phyloP scores from a whole-genome alignment of 352 stramenopile genomes.

The Globisporangium barbulae region DNA sequence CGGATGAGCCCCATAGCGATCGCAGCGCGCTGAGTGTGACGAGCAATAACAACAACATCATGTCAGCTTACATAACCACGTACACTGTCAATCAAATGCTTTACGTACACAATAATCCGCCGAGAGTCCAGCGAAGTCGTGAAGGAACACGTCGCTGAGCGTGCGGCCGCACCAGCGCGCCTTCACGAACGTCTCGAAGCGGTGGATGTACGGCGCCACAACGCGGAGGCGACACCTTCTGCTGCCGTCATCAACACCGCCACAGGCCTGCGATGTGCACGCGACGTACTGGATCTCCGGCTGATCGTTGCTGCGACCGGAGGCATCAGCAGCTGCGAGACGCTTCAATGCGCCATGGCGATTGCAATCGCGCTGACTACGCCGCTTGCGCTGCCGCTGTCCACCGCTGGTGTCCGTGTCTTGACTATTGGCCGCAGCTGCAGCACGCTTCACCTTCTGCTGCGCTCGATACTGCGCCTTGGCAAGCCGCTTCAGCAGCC shows the following conservation, averaged over 20 bases:
- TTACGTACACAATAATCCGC: conserved; percentile 38
- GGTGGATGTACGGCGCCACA: conserved; percentile 89
- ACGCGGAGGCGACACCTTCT: conserved; percentile 29
- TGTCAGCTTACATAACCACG: background rate
- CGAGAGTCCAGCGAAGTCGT: conserved; percentile 50
- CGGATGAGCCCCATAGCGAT: conserved; percentile 84
- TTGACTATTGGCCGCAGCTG: conserved; percentile 10
- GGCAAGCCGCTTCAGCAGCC: conserved; percentile 42
- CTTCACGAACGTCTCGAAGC: conserved; percentile 91
- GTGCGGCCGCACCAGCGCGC: conserved; percentile 82
- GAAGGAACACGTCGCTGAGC: conserved; percentile 82
- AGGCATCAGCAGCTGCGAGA: background rate
- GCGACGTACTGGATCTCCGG: conserved; percentile 22
- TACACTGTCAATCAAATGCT: background rate
- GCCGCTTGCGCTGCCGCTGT: conserved; percentile 32
- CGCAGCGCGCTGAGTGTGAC: conserved; percentile 42
- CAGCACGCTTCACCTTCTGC: conserved; percentile 28
- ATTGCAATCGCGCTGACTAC: conserved; percentile 32
- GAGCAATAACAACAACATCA: background rate
- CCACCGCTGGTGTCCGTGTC: background rate
- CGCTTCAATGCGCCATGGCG: conserved; percentile 10
- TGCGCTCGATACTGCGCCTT: conserved; percentile 36
- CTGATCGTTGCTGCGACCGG: conserved; percentile 3
- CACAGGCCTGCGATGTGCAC: conserved; percentile 30
- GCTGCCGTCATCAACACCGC: background rate